These are phyloP conservation scores for Juglanconis oblonga DNA, from an alignment of 2,329 filamentous ascomycete genomes.

Conservation along the genomic window DNA sequence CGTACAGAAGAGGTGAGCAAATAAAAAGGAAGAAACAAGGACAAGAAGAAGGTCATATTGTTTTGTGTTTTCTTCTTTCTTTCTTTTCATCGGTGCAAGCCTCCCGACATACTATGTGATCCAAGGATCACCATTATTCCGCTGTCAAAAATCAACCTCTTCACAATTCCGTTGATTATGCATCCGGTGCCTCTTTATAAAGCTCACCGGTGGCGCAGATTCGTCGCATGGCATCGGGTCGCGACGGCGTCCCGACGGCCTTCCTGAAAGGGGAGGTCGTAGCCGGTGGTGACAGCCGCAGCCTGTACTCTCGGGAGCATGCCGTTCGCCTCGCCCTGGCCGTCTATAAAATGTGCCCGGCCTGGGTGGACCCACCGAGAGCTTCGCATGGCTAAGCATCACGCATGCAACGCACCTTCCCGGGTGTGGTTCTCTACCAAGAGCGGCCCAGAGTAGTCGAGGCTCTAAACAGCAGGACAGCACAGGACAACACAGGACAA, in stretches of 20 bases:
- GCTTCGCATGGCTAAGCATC: not conserved
- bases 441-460: not conserved
- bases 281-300: not conserved
- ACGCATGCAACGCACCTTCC: not conserved
- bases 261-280: conserved; percentile 10
- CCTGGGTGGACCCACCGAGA: no score
- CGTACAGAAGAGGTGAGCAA: no score
- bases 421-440: not conserved
- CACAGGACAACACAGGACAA: no score
- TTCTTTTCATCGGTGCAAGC: no score
- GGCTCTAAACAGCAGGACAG: not conserved
- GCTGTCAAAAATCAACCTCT: no score
- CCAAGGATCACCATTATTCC: no score
- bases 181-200: not conserved
- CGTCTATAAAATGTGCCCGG: no score
- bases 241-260: conserved; percentile 5
- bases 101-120: no score
- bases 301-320: not conserved
- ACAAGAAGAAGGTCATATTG: no score
- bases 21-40: no score
- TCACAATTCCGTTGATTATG: not conserved
- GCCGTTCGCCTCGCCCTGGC: not conserved
- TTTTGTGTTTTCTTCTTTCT: no score
- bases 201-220: not conserved
- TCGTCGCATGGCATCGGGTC: not conserved